Conservation (phyloP, 2,329 filamentous ascomycete genomes). For the Aspergillus sp. region DNA sequence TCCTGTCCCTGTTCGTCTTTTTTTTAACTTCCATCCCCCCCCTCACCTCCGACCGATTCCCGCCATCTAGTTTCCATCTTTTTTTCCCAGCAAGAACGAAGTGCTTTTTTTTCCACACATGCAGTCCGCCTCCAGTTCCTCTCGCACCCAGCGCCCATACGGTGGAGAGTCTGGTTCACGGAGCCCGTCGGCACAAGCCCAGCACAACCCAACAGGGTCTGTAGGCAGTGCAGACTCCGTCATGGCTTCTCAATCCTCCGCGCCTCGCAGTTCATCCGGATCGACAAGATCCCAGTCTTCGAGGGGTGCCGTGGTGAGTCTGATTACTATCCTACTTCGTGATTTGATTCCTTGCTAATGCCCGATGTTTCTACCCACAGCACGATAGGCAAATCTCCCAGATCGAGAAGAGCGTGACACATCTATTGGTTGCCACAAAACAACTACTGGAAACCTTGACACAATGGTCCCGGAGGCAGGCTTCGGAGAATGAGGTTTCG, state of each 20-base stretch:
- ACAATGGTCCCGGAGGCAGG: slow-evolving; percentile 90
- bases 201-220: slow-evolving; percentile 26
- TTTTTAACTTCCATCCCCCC: neutral
- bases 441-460: slow-evolving; percentile 95
- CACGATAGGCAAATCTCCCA: slow-evolving; percentile 77
- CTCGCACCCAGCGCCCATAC: slow-evolving; percentile 54
- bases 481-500: slow-evolving; percentile 90
- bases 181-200: slow-evolving; percentile 33
- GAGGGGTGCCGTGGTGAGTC: slow-evolving; percentile 57
- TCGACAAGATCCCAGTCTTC: slow-evolving; percentile 59
- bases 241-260: slow-evolving; percentile 55
- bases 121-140: slow-evolving; percentile 15
- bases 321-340: neutral
- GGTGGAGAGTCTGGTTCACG: slow-evolving; percentile 53
- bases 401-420: slow-evolving; percentile 98
- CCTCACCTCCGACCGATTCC: too few species aligned
- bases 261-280: slow-evolving; percentile 60
- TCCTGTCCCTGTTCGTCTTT: too few species aligned
- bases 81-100: too few species aligned
- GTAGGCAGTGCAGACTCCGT: slow-evolving; percentile 44
- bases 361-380: slow-evolving; percentile 35
- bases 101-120: slow-evolving; percentile 8
- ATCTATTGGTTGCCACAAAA: slow-evolving; percentile 95
- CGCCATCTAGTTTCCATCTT: too few species aligned
- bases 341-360: slow-evolving; percentile 6